phyloP scores from a whole-genome alignment of 2,329 filamentous ascomycete species.

The Aspergillus sp. region DNA sequence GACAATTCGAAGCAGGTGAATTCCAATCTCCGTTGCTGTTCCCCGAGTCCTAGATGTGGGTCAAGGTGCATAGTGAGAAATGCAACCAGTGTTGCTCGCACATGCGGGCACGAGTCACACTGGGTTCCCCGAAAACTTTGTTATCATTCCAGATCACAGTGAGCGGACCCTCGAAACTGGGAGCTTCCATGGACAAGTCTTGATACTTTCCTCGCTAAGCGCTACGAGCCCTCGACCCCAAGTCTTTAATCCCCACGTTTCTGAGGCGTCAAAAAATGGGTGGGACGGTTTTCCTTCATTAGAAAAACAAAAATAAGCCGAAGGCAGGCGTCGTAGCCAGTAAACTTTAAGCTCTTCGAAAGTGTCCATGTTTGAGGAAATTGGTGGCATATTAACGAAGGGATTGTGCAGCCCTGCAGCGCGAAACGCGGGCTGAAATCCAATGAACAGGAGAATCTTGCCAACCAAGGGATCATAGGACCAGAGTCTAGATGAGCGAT shows the following conservation, averaged over 20 bases:
- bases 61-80: slow-evolving; percentile 7
- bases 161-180: background rate
- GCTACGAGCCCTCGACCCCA: background rate
- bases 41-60: slow-evolving; percentile 10
- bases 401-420: slow-evolving; percentile 10
- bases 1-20: background rate
- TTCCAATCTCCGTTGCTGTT: slow-evolving; percentile 1
- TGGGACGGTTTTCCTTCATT: background rate
- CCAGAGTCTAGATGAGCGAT: slow-evolving; percentile 6
- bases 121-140: background rate
- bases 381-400: slow-evolving; percentile 5
- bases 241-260: background rate
- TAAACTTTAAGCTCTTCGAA: slow-evolving; percentile 4
- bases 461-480: slow-evolving; percentile 9
- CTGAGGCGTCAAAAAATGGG: background rate
- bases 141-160: background rate
- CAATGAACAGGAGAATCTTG: slow-evolving; percentile 6
- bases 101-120: slow-evolving; percentile 12
- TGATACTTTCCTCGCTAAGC: background rate
- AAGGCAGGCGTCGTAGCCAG: background rate
- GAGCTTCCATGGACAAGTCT: background rate
- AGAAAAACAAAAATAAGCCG: background rate
- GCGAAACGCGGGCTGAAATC: slow-evolving; percentile 4
- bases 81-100: background rate
- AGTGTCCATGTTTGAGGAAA: slow-evolving; percentile 4